Evolutionary conservation across 2,329 filamentous ascomycete species (phyloP).

Genomic region (Pyrenophora tritici-repentis): DNA sequence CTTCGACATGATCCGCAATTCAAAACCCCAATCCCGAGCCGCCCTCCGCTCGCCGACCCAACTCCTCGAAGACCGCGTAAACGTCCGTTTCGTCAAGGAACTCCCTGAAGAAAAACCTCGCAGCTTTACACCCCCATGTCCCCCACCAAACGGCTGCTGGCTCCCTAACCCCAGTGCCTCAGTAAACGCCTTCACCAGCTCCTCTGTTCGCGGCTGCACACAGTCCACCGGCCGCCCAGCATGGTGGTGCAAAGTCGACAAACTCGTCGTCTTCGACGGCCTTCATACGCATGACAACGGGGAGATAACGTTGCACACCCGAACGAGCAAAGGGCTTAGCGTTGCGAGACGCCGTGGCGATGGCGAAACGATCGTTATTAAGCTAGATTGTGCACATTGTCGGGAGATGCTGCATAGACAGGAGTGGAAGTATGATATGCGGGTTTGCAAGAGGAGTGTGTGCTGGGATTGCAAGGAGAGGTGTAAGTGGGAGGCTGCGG

Average conservation of each 20-base stretch:
- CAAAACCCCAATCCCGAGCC: conserved; percentile 34
- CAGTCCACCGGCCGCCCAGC: conserved; percentile 28
- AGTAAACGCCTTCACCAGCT: conserved; percentile 30
- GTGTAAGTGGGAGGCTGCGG: conserved; percentile 35
- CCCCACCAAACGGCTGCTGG: conserved; percentile 35
- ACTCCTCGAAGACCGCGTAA: conserved; percentile 37
- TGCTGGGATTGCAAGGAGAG: conserved; percentile 44
- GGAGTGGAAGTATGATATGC: conserved; percentile 45
- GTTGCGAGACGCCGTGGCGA: conserved; percentile 38
- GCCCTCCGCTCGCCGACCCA: conserved; percentile 41
- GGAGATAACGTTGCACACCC: conserved; percentile 23
- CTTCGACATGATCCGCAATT: conserved; percentile 40
- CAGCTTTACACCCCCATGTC: conserved; percentile 34
- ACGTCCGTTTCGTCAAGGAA: conserved; percentile 27
- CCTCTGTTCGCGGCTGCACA: conserved; percentile 35
- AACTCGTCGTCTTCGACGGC: conserved; percentile 42
- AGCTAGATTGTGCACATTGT: conserved; percentile 40
- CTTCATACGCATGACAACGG: conserved; percentile 18
- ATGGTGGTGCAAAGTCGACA: conserved; percentile 46
- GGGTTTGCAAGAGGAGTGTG: conserved; percentile 39
- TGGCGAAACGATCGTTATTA: conserved; percentile 37
- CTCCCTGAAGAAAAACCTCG: conserved; percentile 26
- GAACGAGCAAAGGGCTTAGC: conserved; percentile 38
- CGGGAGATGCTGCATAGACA: conserved; percentile 40
- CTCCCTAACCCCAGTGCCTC: conserved; percentile 33